phyloP scores from a whole-genome alignment of 106 monocot genomes.

The Allium fistulosum region DNA sequence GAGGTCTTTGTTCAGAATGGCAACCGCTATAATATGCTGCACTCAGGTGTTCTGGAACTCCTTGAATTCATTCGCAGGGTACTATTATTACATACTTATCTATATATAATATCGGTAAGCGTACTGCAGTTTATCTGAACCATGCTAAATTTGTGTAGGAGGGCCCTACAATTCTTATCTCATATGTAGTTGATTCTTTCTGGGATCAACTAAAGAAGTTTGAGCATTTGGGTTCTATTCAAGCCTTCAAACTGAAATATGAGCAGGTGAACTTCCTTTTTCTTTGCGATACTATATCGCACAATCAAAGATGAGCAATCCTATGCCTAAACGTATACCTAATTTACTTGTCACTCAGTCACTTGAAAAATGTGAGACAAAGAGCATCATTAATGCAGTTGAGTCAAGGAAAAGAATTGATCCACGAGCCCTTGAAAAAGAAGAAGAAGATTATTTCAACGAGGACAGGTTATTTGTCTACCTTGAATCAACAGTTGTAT shows the following conservation, averaged over 20 bases:
- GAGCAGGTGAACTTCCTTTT: constrained; percentile 55
- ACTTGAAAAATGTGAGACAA: constrained; percentile 49
- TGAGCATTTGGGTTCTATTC: constrained; percentile 55
- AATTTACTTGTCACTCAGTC: constrained; percentile 25
- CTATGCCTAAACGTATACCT: too few relatives aligned
- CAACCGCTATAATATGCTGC: constrained; percentile 84
- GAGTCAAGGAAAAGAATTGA: constrained; percentile 55
- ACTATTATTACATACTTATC: constrained; percentile 6
- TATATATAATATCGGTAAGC: background rate
- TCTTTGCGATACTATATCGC: background rate
- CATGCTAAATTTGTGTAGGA: constrained; percentile 27
- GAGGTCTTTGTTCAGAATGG: constrained; percentile 87
- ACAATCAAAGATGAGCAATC: background rate
- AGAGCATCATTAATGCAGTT: constrained; percentile 12
- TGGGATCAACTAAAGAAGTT: constrained; percentile 72
- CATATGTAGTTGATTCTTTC: constrained; percentile 61
- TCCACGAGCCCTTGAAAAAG: constrained; percentile 86
- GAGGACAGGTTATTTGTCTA: constrained; percentile 60
- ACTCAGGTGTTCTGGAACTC: constrained; percentile 86
- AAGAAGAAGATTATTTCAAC: constrained; percentile 98
- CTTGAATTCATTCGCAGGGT: constrained; percentile 92
- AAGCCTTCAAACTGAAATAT: constrained; percentile 76
- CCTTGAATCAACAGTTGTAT: background rate
- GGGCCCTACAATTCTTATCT: constrained; percentile 47
- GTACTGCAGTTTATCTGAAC: background rate